Conservation (phyloP, 306 rosid species). For the Quercus gilva region DNA sequence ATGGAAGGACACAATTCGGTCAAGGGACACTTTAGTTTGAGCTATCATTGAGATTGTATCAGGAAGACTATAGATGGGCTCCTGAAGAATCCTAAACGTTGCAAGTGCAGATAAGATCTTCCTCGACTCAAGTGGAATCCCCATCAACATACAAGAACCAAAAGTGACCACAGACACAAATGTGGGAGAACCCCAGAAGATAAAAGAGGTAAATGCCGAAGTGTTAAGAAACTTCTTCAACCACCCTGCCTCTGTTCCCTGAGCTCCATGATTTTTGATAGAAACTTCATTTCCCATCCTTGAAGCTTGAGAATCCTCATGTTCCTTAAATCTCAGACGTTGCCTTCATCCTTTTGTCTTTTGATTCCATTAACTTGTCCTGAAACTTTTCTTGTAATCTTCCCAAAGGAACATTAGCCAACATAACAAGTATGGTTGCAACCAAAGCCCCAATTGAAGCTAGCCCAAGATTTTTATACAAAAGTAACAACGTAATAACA, state of each 20-base stretch:
- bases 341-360: conserved; percentile 53
- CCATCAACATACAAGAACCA: conserved; percentile 39
- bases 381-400: conserved; percentile 44
- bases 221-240: conserved; percentile 41
- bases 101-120: too few relatives aligned
- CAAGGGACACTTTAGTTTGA: too few relatives aligned
- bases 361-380: conserved; percentile 49
- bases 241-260: conserved; percentile 46
- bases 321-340: conserved; percentile 57
- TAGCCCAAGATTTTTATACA: conserved; percentile 48
- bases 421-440: conserved; percentile 44
- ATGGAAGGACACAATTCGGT: too few relatives aligned
- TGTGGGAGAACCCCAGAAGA: conserved; percentile 49
- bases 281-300: conserved; percentile 70
- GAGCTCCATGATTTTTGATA: conserved; percentile 33
- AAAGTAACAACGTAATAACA: conserved; percentile 34
- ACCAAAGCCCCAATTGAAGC: conserved; percentile 47
- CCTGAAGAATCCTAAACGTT: too few relatives aligned
- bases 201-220: conserved; percentile 28
- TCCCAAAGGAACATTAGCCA: conserved; percentile 52
- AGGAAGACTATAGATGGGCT: too few relatives aligned
- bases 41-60: too few relatives aligned
- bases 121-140: not conserved
- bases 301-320: conserved; percentile 65
- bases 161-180: conserved; percentile 52